These are phyloP conservation scores for Exophiala aquamarina DNA, from an alignment of 2,329 filamentous ascomycete species.

Conservation along the genomic window DNA sequence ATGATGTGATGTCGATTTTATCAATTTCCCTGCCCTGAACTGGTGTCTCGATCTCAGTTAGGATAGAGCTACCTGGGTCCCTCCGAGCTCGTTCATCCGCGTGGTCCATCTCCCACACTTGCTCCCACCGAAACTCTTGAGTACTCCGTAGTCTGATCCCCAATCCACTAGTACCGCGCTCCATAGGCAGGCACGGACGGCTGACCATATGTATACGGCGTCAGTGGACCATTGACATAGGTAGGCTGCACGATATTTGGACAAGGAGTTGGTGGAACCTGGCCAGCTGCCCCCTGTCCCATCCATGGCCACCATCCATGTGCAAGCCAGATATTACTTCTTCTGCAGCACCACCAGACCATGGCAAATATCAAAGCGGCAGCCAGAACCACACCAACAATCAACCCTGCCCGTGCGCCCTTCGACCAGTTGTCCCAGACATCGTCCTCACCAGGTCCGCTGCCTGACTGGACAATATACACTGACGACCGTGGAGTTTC, in stretches of 20 bases:
- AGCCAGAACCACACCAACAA: conserved; percentile 29
- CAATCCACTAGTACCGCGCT: neutral
- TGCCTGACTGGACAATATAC: conserved; percentile 12
- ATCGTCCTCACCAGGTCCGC: neutral
- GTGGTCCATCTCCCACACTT: no score
- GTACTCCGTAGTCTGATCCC: conserved; percentile 10
- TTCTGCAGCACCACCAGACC: conserved; percentile 18
- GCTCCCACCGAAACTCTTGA: neutral
- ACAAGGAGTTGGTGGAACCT: neutral
- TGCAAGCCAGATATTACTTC: conserved; percentile 24
- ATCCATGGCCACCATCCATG: conserved; percentile 18
- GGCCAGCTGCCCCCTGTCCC: neutral
- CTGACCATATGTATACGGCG: conserved; percentile 12
- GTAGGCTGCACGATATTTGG: conserved; percentile 13
- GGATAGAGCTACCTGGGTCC: no score
- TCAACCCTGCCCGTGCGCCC: conserved; percentile 30
- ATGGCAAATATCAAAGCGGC: conserved; percentile 27
- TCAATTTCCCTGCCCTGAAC: no score
- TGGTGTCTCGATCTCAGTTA: no score
- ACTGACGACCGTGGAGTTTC: no score
- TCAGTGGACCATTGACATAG: conserved; percentile 13
- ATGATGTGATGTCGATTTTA: no score
- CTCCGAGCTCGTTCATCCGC: no score
- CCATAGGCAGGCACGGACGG: neutral
- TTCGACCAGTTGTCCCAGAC: conserved; percentile 31